Evolutionary conservation across 495 filamentous ascomycete species (phyloP), one percentile per base, ranked within the genome.

Genomic region (Annulohypoxylon moriforme): DNA sequence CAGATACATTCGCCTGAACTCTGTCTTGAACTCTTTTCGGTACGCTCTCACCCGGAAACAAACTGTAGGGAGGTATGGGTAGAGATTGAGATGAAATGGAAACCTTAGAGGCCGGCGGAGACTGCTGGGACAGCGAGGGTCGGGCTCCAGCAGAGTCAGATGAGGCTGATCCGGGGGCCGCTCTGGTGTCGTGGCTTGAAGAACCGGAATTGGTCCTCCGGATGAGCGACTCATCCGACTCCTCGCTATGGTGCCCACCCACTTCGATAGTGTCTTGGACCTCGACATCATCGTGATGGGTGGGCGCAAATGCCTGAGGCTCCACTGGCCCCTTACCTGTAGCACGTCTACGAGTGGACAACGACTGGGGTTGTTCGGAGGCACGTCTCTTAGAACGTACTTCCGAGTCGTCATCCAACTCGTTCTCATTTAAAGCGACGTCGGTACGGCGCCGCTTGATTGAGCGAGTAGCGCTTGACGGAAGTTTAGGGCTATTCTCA

Each of bases 181-280:
- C 25, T 56, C 71, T 75, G 8, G 40, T 62, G 22, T 68, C 65
- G 9, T 70, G 46, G 24, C 31, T 55, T 22, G 61, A 72, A 27
- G 66, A 65, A 13, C 68, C 44, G 8, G 72, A 68, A 63, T 52
- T 68, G 16, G 62, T 65, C 20, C 71, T 70, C 47, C 67, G 50
- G 18, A 67, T 63, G 11, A 68, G 31, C 1, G 71, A 73, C 22
- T 49, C 68, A 44, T 76, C 76, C 3, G 74, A 78, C 34, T 74
- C 71, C 24, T 36, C 36, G 42, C 71, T 77, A 1, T 74, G 76
- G 36, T 74, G 76, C 2, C 76, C 78, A 27, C 83, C 82, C 44
- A 85, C 83, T 29, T 85, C 79, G 64, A 85, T 85, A 29, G 83
- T 85, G 69, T 85, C 83, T 64, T 82, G 80, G 5, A 84, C 80